Evolutionary conservation across 164 flowering plant species (phyloP), one percentile per base, ranked within the genome.

Genomic region (Tetracentron sinense): DNA sequence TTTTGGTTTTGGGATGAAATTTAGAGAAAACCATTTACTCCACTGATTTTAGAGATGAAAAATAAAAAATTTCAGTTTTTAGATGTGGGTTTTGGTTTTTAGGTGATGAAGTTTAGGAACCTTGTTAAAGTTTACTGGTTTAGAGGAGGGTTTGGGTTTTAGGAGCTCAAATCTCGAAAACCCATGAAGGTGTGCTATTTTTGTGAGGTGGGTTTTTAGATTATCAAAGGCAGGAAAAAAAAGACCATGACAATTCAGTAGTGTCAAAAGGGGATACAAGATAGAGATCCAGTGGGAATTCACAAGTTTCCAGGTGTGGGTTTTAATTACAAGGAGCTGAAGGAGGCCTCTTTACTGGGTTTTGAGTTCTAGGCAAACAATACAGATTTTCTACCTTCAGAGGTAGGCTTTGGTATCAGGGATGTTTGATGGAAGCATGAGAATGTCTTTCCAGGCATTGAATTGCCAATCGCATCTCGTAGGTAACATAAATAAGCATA

Each of bases 381-480:
- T 21, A 42, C 26, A 56, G n/a, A 31, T 50, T 56, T 42, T 16
- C 38, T 50, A 29, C 7, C 62, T 42, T 22, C 33, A 14, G 50
- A 56, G 51, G 28, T 38, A 56, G 35, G 38, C 14, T 51, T 59
- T 42, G 20, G 49, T 31, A 23, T 29, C 54, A 19, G 58, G 60
- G 47, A 61, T 64, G 75, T 65, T 76, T 58, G 73, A 61, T 64
- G 72, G 64, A 56, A 50, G 65, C 57, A 63, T 76, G 67, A 54
- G 50, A 44, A 72, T 76, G 75, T 67, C 71, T 28, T 69, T 71
- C 60, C 74, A 64, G 14, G 21, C 65, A 53, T 51, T 62, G 58
- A 66, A 69, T 65, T 56, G 38, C 59, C 72, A 77, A 33, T 59
- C 75, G 31, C 54, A 65, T 65, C 51, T 78, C 20, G 42, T 56